A percentile compares a stretch with the other conserved stretches of the same genome.
Conservation (phyloP, 1,139 yeast genomes). For the Candida sp. region DNA sequence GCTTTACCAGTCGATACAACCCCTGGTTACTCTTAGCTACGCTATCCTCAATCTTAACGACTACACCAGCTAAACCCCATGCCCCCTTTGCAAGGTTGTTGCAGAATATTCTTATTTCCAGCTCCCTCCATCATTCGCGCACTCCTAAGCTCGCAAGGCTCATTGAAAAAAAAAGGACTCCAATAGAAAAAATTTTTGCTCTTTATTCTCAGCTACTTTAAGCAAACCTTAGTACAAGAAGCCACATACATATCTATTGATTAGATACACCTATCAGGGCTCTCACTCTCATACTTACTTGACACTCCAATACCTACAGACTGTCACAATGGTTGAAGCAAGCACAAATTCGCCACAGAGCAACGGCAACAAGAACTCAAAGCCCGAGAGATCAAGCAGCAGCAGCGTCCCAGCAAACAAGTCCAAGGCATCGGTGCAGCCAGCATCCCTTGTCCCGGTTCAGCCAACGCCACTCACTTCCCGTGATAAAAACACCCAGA, state of each 20-base stretch:
- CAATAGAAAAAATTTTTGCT: background rate
- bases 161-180: background rate
- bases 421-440: conserved; percentile 46
- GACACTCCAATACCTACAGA: background rate
- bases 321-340: background rate
- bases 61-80: background rate
- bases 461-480: conserved; percentile 85
- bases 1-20: no score
- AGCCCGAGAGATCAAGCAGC: conserved; percentile 1
- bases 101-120: background rate
- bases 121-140: background rate
- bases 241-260: background rate
- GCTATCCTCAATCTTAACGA: no score
- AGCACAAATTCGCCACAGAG: background rate
- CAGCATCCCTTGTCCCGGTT: conserved; percentile 80
- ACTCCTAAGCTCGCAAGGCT: background rate
- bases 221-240: background rate
- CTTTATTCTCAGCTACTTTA: background rate
- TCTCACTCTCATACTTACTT: background rate
- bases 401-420: conserved; percentile 20
- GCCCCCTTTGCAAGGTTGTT: background rate
- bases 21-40: no score
- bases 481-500: conserved; percentile 79
- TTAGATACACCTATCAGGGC: background rate
- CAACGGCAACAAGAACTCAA: background rate